Conservation (phyloP, 257 asterid species). For the Scutellaria barbata region DNA sequence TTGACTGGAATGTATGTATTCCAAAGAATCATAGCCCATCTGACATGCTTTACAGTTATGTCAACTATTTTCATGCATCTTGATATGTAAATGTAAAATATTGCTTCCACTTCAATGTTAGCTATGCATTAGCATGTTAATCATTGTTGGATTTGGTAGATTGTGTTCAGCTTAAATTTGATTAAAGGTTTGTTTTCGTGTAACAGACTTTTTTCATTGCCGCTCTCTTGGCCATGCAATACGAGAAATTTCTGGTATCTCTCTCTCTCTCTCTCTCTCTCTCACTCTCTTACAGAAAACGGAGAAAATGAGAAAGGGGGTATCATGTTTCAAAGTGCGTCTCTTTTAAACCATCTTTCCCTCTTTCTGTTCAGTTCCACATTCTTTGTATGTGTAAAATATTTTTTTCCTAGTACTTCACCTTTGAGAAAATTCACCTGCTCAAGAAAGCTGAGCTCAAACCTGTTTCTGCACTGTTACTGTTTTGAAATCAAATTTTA, state of each 20-base stretch:
- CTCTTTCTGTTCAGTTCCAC: neutral
- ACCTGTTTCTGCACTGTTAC: neutral
- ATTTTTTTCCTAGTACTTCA: neutral
- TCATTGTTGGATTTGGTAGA: slow-evolving; percentile 1
- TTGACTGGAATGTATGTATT: neutral
- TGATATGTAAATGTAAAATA: neutral
- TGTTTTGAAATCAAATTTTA: too few relatives aligned
- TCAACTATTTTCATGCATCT: neutral
- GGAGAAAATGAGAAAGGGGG: neutral
- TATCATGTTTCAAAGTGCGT: neutral
- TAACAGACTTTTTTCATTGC: slow-evolving; percentile 47
- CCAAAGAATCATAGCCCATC: neutral
- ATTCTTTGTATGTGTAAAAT: neutral
- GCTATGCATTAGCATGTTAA: slow-evolving; percentile 2
- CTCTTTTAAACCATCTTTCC: too few relatives aligned
- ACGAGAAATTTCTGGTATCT: slow-evolving; percentile 39
- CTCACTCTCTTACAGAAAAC: neutral
- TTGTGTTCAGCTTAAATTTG: slow-evolving; percentile 8
- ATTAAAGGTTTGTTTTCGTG: slow-evolving; percentile 25
- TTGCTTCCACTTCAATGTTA: slow-evolving; percentile 8
- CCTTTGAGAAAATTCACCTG: neutral
- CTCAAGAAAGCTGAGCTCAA: neutral
- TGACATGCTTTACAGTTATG: neutral
- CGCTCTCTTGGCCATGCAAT: slow-evolving; percentile 51
- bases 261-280: slow-evolving; percentile 34